Percentiles rank a stretch among this genome's conserved stretches.
phyloP scores from a whole-genome alignment of 192 early-diverging fungal species.

The Phycomyces nitens region DNA sequence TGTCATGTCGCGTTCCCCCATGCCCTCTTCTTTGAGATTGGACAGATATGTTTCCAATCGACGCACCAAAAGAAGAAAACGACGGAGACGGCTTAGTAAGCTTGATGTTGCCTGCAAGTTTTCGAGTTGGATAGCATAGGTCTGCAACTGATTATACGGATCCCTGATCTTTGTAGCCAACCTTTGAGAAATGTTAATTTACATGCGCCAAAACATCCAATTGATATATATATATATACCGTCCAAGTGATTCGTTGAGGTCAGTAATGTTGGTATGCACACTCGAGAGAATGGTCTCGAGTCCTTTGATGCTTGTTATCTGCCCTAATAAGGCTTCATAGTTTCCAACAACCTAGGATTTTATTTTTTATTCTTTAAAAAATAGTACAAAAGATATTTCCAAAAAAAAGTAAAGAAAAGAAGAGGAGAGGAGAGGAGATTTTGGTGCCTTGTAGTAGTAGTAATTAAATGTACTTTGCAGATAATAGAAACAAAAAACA shows the following conservation, averaged over 20 bases:
- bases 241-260: slow-evolving; percentile 55
- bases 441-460: not conserved
- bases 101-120: slow-evolving; percentile 59
- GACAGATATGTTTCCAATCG: slow-evolving; percentile 57
- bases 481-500: too few species aligned
- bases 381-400: not conserved
- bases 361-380: not conserved
- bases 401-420: slow-evolving; percentile 7
- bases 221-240: slow-evolving; percentile 30
- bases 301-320: slow-evolving; percentile 59
- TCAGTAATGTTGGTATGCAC: slow-evolving; percentile 51
- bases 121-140: slow-evolving; percentile 60
- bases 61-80: slow-evolving; percentile 59
- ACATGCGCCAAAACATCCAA: not conserved
- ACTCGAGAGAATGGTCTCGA: slow-evolving; percentile 49
- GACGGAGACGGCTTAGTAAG: slow-evolving; percentile 52
- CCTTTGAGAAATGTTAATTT: too few species aligned
- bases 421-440: too few species aligned
- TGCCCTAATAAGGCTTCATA: slow-evolving; percentile 68
- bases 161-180: slow-evolving; percentile 55
- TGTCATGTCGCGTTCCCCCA: slow-evolving; percentile 39
- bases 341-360: slow-evolving; percentile 59
- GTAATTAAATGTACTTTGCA: too few species aligned
- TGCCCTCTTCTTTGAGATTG: slow-evolving; percentile 18
- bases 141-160: slow-evolving; percentile 58